Conservation (phyloP, 2,329 filamentous ascomycete genomes). For the Madurella mycetomatis region DNA sequence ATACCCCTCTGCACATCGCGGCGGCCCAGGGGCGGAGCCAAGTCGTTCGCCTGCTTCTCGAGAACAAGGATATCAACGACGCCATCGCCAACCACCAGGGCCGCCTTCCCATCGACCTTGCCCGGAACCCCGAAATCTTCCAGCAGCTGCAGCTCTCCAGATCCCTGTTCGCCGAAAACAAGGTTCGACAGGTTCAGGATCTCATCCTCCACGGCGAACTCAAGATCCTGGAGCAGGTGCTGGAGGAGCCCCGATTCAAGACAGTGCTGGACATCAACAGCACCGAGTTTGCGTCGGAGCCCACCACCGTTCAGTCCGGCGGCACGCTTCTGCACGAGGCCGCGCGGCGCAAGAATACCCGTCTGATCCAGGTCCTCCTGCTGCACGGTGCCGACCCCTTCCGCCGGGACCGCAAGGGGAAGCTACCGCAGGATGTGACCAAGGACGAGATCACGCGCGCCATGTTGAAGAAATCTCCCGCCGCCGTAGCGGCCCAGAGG, state of each 20-base stretch:
- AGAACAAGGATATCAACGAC: constrained; percentile 82
- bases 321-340: constrained; percentile 93
- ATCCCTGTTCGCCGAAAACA: constrained; percentile 83
- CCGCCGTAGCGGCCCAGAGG: constrained; percentile 87
- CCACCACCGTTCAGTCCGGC: constrained; percentile 71
- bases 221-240: constrained; percentile 68
- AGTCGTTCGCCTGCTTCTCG: constrained; percentile 78
- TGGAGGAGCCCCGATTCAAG: constrained; percentile 82
- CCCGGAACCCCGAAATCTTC: constrained; percentile 90
- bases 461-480: constrained; percentile 90
- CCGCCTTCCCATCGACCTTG: constrained; percentile 80
- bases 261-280: constrained; percentile 89
- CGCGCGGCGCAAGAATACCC: constrained; percentile 78
- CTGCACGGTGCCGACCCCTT: constrained; percentile 96
- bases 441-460: constrained; percentile 86
- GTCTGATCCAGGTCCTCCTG: constrained; percentile 82
- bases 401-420: constrained; percentile 88
- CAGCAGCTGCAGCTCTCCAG: constrained; percentile 87
- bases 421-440: constrained; percentile 91
- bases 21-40: constrained; percentile 74
- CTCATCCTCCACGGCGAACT: constrained; percentile 71
- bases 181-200: constrained; percentile 77
- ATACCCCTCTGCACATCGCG: constrained; percentile 86
- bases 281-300: constrained; percentile 80
- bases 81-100: constrained; percentile 79